Conservation (phyloP, 352 stramenopile genomes). For the Blastocystis sp. region DNA sequence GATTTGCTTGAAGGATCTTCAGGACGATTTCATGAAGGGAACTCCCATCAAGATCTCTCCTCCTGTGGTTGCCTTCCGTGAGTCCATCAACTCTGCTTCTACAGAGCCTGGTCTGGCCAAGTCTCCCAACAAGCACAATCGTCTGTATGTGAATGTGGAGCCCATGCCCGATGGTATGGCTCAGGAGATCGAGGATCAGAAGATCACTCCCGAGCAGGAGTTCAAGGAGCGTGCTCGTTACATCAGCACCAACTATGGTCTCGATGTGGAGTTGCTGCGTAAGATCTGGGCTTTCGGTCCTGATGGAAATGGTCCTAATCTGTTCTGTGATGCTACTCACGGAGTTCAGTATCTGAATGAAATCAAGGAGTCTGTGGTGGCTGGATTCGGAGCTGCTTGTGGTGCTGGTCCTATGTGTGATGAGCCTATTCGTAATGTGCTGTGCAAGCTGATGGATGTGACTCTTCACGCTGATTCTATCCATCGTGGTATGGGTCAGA, state of each 20-base stretch:
- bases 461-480: conserved; percentile 98
- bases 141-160: conserved; percentile 88
- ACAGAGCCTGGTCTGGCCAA: conserved; percentile 92
- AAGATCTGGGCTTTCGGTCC: conserved; percentile 99
- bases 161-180: conserved; percentile 85
- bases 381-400: conserved; percentile 95
- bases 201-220: conserved; percentile 83
- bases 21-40: conserved; percentile 98
- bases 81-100: conserved; percentile 91
- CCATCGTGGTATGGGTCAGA: conserved; percentile 99
- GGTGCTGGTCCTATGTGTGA: conserved; percentile 93
- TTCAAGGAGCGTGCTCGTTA: conserved; percentile 88
- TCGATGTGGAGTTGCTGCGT: conserved; percentile 83
- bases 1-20: conserved; percentile 99
- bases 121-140: conserved; percentile 99
- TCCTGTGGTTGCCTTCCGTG: conserved; percentile 96
- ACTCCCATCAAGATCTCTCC: conserved; percentile 89
- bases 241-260: conserved; percentile 88
- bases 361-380: conserved; percentile 97
- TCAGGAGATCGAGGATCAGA: conserved; percentile 90
- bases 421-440: conserved; percentile 88
- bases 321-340: conserved; percentile 96
- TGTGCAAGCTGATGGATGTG: conserved; percentile 96
- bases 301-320: conserved; percentile 92
- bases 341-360: conserved; percentile 98